A percentile compares a stretch with the other conserved stretches of the same genome.
phyloP scores from a whole-genome alignment of 2,329 filamentous ascomycete genomes.

The Colletotrichum sansevieriae region DNA sequence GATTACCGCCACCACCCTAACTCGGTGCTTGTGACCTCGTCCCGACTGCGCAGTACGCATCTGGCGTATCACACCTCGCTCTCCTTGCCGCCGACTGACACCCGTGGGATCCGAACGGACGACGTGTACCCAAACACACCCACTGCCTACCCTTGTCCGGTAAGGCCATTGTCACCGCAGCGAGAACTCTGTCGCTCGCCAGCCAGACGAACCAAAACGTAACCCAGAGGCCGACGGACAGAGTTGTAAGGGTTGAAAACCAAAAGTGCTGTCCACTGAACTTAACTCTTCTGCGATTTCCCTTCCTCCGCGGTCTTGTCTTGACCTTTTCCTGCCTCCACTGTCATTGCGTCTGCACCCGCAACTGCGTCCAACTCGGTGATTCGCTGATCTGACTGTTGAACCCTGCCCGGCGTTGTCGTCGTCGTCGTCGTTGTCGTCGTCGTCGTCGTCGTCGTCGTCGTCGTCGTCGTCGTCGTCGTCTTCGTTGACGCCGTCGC shows the following conservation, averaged over 20 bases:
- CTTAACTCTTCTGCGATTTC: neutral
- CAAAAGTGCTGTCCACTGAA: slow-evolving; percentile 13
- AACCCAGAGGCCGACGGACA: no score
- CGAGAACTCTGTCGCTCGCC: slow-evolving; percentile 4
- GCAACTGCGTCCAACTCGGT: slow-evolving; percentile 19
- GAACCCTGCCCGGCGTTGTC: slow-evolving; percentile 9
- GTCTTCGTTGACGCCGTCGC: no score
- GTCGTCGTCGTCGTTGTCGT: neutral
- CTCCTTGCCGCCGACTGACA: slow-evolving; percentile 31
- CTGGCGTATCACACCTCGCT: slow-evolving; percentile 25
- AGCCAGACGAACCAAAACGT: neutral
- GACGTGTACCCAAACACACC: slow-evolving; percentile 19
- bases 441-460: no score
- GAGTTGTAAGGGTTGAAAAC: slow-evolving; percentile 1
- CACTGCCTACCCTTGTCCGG: slow-evolving; percentile 24
- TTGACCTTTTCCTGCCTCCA: neutral
- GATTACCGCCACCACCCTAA: slow-evolving; percentile 7
- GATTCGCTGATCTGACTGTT: slow-evolving; percentile 13
- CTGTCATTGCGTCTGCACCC: slow-evolving; percentile 20
- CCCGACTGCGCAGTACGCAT: neutral
- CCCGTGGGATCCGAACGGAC: slow-evolving; percentile 36
- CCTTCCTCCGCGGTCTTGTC: neutral
- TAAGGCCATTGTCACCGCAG: slow-evolving; percentile 18
- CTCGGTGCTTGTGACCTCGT: slow-evolving; percentile 34
- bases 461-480: no score